These are phyloP conservation scores for Chrysanthemum makinoi DNA, from an alignment of 129 eudicot species.

Conservation along the genomic window DNA sequence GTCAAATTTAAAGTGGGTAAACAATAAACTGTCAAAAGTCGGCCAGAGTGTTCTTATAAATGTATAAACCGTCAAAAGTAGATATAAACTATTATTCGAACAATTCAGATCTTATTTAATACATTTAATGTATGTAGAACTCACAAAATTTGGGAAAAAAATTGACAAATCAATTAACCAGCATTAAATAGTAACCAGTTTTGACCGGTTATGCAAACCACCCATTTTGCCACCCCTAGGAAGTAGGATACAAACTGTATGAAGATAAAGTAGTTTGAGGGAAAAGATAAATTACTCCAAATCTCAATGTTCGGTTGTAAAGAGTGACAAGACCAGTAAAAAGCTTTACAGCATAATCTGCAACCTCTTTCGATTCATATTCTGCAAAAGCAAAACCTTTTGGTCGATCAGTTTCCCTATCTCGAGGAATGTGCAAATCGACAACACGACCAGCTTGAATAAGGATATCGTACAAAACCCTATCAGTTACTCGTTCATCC, in stretches of 20 bases:
- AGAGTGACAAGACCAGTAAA: conserved; percentile 80
- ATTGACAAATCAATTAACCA: too few relatives aligned
- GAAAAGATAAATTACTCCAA: conserved; percentile 51
- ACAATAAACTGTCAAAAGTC: neutral
- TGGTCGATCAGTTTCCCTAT: conserved; percentile 71
- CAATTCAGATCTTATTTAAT: too few relatives aligned
- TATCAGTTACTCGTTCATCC: conserved; percentile 91
- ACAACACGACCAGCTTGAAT: conserved; percentile 92
- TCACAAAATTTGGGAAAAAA: too few relatives aligned
- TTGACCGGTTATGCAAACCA: neutral
- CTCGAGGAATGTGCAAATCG: conserved; percentile 59
- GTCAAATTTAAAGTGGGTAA: neutral
- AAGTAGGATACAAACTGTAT: neutral
- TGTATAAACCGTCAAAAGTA: neutral
- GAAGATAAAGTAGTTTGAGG: conserved; percentile 2
- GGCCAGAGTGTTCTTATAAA: neutral
- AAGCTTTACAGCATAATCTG: conserved; percentile 86
- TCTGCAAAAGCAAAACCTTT: conserved; percentile 97
- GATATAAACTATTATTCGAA: too few relatives aligned
- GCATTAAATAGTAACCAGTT: neutral
- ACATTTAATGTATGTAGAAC: too few relatives aligned
- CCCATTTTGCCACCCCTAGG: neutral
- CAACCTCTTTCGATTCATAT: conserved; percentile 76
- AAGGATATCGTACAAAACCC: conserved; percentile 87
- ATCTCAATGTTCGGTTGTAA: conserved; percentile 71